These are phyloP conservation scores for Dioscorea zingiberensis DNA, from an alignment of 106 monocot species.

Conservation along the genomic window DNA sequence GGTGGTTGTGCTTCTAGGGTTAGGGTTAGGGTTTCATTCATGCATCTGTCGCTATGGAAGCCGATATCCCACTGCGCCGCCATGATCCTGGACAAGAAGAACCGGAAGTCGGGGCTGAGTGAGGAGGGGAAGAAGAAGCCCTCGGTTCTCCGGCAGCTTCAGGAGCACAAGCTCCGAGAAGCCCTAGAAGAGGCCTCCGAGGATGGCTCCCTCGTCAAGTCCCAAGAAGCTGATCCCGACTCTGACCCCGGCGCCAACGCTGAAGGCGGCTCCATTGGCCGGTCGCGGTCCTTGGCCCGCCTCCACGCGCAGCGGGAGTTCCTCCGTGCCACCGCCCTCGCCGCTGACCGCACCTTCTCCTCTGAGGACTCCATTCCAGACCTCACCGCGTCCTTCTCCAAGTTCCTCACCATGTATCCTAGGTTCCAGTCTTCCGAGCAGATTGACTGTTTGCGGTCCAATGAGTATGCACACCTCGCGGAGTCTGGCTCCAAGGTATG, in stretches of 20 bases:
- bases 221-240: slow-evolving; percentile 39
- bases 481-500: slow-evolving; percentile 64
- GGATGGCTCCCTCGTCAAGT: slow-evolving; percentile 77
- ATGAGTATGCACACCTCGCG: slow-evolving; percentile 72
- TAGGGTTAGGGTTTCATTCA: slow-evolving; percentile 9
- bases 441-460: slow-evolving; percentile 57
- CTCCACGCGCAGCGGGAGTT: slow-evolving; percentile 92
- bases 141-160: slow-evolving; percentile 58
- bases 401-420: slow-evolving; percentile 94
- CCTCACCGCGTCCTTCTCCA: slow-evolving; percentile 45
- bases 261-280: slow-evolving; percentile 20
- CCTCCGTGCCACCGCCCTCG: slow-evolving; percentile 81
- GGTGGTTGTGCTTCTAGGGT: too few species aligned
- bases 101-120: slow-evolving; percentile 21
- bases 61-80: slow-evolving; percentile 88
- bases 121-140: slow-evolving; percentile 24
- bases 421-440: slow-evolving; percentile 60
- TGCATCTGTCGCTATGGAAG: slow-evolving; percentile 95
- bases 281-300: slow-evolving; percentile 44
- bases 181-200: slow-evolving; percentile 95
- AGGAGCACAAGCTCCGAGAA: slow-evolving; percentile 80
- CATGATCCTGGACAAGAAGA: slow-evolving; percentile 58
- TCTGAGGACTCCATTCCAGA: slow-evolving; percentile 45
- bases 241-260: slow-evolving; percentile 9
- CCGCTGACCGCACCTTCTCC: slow-evolving; percentile 71